Evolutionary conservation across 1,284 basidiomycete species (phyloP), one percentile per base, ranked within the genome.

Genomic region (Farysia itapuensis): DNA sequence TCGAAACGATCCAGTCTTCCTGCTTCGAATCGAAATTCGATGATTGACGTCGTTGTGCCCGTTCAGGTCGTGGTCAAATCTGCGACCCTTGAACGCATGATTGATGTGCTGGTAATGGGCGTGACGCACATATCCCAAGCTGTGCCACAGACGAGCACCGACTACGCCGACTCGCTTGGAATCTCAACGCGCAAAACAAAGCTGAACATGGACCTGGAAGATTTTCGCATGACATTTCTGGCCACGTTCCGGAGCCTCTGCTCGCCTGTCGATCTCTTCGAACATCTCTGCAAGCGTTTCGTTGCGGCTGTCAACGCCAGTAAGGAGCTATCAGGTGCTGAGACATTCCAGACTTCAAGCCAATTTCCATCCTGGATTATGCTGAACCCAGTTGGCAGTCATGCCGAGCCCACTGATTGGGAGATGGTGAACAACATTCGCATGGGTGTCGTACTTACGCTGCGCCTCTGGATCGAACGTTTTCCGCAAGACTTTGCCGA

Each of bases 31-130:
- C 64, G 70, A n/a, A 71, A 57, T 49, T 73, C 70, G 14, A 40
- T 69, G 14, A 49, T 66, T 15, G 68, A 72, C 23, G 46, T 51
- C 12, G 40, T 56, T 8, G 54, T 64, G 26, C 56, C 60, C 5
- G 21, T 65, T 22, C 56, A 61, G 35, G 70, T 73, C 6, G 44
- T 39, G 4, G 54, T 73, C 26, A 67, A 64, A 33, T 64, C 70
- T 5, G 73, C 60, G 0, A 67, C 70, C 3, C 45, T 70, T 16
- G 65, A 69, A 19, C 58, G 70, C 35, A 61, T 73, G 41, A 64
- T 75, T 32, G 74, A 76, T 32, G 37, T 75, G 3, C 56, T 76
- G 20, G 73, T 75, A 14, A 61, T 76, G 45, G 73, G 72, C 1
- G 59, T 75, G 2, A 49, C 61, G 28, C 73, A 75, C 36, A 32